Percentiles rank a stretch among this genome's conserved stretches.
Conservation (phyloP, 1,284 basidiomycete genomes). For the Puccinia hordei region DNA sequence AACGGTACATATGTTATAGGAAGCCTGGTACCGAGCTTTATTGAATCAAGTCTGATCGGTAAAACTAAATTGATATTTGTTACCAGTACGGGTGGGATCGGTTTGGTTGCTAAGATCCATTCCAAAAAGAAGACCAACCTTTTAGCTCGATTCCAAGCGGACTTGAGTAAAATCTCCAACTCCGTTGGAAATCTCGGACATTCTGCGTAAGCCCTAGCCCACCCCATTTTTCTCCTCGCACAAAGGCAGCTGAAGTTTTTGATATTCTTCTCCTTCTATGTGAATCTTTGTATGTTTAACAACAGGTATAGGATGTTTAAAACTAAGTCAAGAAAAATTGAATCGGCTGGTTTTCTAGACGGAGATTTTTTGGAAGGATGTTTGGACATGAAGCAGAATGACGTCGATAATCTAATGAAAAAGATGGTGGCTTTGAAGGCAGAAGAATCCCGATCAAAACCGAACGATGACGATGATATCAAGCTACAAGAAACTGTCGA, state of each 20-base stretch:
- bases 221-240: background rate
- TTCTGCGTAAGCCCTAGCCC: background rate
- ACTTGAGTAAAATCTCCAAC: conserved; percentile 1
- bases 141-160: conserved; percentile 6
- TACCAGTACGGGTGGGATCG: conserved; percentile 37
- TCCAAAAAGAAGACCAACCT: conserved; percentile 7
- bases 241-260: background rate
- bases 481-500: background rate
- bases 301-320: conserved; percentile 46
- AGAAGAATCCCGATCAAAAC: background rate
- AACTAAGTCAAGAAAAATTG: conserved; percentile 21
- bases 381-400: background rate
- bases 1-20: conserved; percentile 1
- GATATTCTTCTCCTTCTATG: background rate
- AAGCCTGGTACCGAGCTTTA: conserved; percentile 14
- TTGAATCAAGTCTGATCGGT: background rate
- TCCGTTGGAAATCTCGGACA: conserved; percentile 20
- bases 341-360: conserved; percentile 12
- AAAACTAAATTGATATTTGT: conserved; percentile 38
- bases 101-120: conserved; percentile 19
- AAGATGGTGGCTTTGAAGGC: conserved; percentile 10
- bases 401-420: background rate
- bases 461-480: background rate
- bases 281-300: background rate
- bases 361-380: conserved; percentile 38